Conservation (phyloP, 306 rosid genomes). For the Erythrophleum fordii region DNA sequence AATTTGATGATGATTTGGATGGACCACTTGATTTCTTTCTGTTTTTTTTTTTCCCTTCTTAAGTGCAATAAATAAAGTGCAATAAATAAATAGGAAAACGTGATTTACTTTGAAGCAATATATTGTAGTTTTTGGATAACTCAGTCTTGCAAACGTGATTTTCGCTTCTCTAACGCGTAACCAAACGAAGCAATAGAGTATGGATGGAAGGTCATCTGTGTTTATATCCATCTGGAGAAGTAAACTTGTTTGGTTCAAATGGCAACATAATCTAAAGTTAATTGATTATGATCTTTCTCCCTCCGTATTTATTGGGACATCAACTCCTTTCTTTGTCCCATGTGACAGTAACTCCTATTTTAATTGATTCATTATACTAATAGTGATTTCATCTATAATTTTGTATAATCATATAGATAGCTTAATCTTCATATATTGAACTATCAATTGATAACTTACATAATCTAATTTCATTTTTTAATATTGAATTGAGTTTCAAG, state of each 20-base stretch:
- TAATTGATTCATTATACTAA: not conserved
- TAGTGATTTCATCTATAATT: not conserved
- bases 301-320: constrained; percentile 21
- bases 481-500: not conserved
- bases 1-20: not conserved
- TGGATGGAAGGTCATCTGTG: not conserved
- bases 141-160: too few relatives aligned
- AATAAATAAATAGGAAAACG: too few relatives aligned
- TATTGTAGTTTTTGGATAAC: too few relatives aligned
- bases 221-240: not conserved
- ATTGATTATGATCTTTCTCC: constrained; percentile 9
- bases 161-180: too few relatives aligned
- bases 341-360: not conserved
- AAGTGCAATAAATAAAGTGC: constrained; percentile 8
- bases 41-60: not conserved
- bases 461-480: too few relatives aligned
- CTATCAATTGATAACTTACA: not conserved
- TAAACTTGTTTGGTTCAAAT: not conserved
- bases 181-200: too few relatives aligned
- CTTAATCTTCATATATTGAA: too few relatives aligned
- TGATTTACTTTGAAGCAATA: not conserved
- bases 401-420: not conserved
- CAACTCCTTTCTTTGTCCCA: not conserved
- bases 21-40: constrained; percentile 33
- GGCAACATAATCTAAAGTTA: not conserved